phyloP scores from a whole-genome alignment of 2,329 filamentous ascomycete genomes.

The Orbilia blumenaviensis region DNA sequence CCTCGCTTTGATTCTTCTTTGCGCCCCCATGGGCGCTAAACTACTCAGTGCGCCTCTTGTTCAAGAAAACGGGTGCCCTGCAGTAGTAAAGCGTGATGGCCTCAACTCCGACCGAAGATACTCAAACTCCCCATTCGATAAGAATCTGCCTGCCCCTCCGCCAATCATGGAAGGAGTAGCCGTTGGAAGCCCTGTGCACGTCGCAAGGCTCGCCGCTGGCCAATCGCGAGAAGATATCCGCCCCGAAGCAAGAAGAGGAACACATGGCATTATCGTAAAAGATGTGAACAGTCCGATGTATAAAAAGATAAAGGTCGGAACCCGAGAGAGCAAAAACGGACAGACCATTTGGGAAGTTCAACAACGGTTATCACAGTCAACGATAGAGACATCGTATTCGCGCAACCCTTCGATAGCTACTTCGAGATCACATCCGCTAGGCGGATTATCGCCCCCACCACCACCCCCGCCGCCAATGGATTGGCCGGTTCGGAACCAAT shows the following conservation, averaged over 20 bases:
- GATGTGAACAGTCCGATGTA: slow-evolving; percentile 54
- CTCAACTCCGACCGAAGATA: slow-evolving; percentile 35
- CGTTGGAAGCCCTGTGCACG: slow-evolving; percentile 9
- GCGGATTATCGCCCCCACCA: slow-evolving; percentile 20
- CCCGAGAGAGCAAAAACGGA: slow-evolving; percentile 55
- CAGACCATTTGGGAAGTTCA: slow-evolving; percentile 55
- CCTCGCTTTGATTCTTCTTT: slow-evolving; percentile 56
- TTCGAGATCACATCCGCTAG: slow-evolving; percentile 6
- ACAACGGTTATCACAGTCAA: slow-evolving; percentile 14
- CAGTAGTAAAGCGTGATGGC: slow-evolving; percentile 8
- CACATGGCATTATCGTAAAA: slow-evolving; percentile 17
- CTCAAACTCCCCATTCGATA: slow-evolving; percentile 46
- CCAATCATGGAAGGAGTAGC: slow-evolving; percentile 14
- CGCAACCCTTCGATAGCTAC: slow-evolving; percentile 26
- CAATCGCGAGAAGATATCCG: slow-evolving; percentile 14
- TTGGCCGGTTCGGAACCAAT: slow-evolving; percentile 17
- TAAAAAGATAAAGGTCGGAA: slow-evolving; percentile 54
- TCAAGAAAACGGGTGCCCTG: slow-evolving; percentile 44
- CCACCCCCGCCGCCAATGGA: slow-evolving; percentile 16
- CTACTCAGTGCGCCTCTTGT: slow-evolving; percentile 55
- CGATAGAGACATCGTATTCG: slow-evolving; percentile 25
- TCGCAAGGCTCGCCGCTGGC: slow-evolving; percentile 1
- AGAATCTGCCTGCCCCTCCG: slow-evolving; percentile 26
- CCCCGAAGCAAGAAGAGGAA: not conserved
- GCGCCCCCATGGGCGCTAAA: slow-evolving; percentile 57